phyloP scores from a whole-genome alignment of 164 flowering plant genomes.

The Nelumbo lutea region DNA sequence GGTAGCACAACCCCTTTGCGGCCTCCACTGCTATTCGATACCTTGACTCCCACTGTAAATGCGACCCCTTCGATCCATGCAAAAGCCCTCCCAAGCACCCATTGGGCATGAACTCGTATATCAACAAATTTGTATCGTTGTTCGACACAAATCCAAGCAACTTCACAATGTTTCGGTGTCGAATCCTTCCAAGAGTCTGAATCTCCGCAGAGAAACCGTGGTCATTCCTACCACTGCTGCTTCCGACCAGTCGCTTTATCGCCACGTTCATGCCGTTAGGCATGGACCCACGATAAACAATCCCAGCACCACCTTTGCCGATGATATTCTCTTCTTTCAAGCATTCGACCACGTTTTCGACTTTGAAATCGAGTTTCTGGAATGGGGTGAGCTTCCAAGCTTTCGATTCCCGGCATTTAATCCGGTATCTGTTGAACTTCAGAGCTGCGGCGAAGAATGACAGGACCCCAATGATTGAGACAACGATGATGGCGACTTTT shows the following conservation, averaged over 20 bases:
- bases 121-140: constrained; percentile 63
- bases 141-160: constrained; percentile 81
- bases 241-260: constrained; percentile 56
- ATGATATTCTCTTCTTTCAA: constrained; percentile 82
- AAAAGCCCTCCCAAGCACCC: constrained; percentile 89
- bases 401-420: constrained; percentile 26
- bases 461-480: constrained; percentile 17
- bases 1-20: constrained; percentile 79
- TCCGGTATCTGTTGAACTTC: constrained; percentile 18
- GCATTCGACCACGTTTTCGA: constrained; percentile 75
- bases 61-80: constrained; percentile 75
- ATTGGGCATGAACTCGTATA: constrained; percentile 94
- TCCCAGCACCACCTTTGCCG: constrained; percentile 95
- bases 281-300: constrained; percentile 87
- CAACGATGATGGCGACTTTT: constrained; percentile 24
- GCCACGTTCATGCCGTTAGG: constrained; percentile 65
- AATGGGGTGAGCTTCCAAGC: constrained; percentile 82
- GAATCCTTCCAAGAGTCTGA: constrained; percentile 68
- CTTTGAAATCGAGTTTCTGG: constrained; percentile 64
- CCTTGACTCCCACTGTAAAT: constrained; percentile 78
- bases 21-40: constrained; percentile 72
- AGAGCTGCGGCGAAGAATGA: constrained; percentile 14
- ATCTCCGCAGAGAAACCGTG: constrained; percentile 94
- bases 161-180: constrained; percentile 82
- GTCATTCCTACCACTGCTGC: constrained; percentile 46